Evolutionary conservation across 306 rosid genomes (phyloP), one percentile per base, ranked within the genome.

Genomic region (Abrus pulchellus): DNA sequence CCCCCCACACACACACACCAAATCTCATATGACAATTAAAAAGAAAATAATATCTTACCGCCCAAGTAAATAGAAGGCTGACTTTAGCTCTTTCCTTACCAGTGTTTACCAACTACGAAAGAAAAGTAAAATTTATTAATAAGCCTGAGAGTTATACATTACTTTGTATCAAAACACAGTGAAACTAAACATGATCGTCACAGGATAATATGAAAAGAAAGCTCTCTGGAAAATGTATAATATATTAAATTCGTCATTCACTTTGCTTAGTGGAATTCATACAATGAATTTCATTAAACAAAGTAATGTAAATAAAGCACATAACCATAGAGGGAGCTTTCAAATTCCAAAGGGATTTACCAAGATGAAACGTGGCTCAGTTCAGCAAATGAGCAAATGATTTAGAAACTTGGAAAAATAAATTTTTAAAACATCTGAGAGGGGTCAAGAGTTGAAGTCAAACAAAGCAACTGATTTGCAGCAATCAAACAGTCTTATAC

Each of bases 51-150:
- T 61, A 73, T 56, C 96, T 85, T 90, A 95, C 99, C 94, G 90
- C 97, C 99, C 99, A 95, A 9, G 99, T 91, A 86, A 95, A 89
- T 56, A 93, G 87, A 83, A 95, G 99, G 90, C 92, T 93, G 87
- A 95, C 99, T 95, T 93, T 95, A 36, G 99, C 99, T 78, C 99
- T 93, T 88, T 95, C 99, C 81, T 85, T 90, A 50, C 99, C 99
- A 27, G 98, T 95, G 83, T 95, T 95, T 65, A 87, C 99, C 89
- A 95, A 87, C 99, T 95, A 68, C 84, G 88, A 74, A 77, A 88
- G 77, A 79, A 84, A 85, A 84, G 67, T 60, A 60, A 59, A 45
- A 41, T 8, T 29, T 68, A 49, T 48, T 28, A 76, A 62, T 38
- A 61, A 82, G 69, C 60, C 64, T 54, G 47, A 53, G n/a, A 82